Conservation (phyloP, 495 filamentous ascomycete genomes). For the Aspergillus bertholletiae region DNA sequence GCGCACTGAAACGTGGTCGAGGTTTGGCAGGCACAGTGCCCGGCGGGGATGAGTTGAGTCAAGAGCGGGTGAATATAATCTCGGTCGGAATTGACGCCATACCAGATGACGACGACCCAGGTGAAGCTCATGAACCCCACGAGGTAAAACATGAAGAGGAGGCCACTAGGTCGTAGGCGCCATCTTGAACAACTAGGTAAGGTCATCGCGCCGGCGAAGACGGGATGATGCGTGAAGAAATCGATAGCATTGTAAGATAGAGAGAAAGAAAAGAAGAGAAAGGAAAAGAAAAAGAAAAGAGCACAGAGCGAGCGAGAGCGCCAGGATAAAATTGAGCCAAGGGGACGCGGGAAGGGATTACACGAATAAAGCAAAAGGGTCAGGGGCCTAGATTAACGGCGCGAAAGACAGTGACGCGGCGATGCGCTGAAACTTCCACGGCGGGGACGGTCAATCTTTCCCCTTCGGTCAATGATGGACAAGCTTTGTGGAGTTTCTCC, state of each 20-base stretch:
- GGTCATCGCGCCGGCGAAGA: conserved; percentile 18
- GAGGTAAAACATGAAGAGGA: conserved; percentile 22
- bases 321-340: background rate
- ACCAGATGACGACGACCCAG: conserved; percentile 30
- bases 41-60: conserved; percentile 38
- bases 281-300: conserved; percentile 9
- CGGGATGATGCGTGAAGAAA: background rate
- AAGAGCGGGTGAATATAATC: conserved; percentile 35
- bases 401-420: background rate
- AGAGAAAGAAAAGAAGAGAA: background rate
- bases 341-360: conserved; percentile 1
- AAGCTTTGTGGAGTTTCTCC: background rate
- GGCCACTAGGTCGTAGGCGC: conserved; percentile 21
- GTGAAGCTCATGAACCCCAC: conserved; percentile 15
- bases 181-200: conserved; percentile 19
- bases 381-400: background rate
- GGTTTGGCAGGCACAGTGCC: conserved; percentile 39
- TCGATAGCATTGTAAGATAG: conserved; percentile 14
- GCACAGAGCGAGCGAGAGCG: too few species aligned
- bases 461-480: background rate
- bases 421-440: background rate
- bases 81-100: conserved; percentile 38
- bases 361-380: background rate
- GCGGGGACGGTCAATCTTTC: background rate
- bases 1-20: conserved; percentile 40